phyloP scores from a whole-genome alignment of 163 green algal genomes.

The Scenedesmus sp. region DNA sequence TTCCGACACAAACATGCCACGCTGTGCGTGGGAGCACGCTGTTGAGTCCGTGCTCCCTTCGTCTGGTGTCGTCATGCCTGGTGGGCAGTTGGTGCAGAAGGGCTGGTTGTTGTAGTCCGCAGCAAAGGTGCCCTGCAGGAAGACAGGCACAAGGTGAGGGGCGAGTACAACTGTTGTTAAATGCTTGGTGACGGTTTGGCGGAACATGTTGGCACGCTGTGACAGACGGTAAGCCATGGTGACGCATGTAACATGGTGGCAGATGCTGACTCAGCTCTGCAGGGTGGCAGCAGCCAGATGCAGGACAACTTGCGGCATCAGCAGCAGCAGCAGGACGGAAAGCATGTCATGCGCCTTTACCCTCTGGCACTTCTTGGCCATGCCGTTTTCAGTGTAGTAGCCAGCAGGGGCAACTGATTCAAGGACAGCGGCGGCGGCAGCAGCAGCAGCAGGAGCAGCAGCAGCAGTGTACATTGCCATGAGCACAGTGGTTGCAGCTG shows the following conservation, averaged over 20 bases:
- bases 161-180: too few relatives aligned
- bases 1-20: background rate
- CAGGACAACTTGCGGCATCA: background rate
- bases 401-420: background rate
- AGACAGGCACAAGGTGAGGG: too few relatives aligned
- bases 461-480: too few relatives aligned
- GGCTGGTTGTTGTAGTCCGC: background rate
- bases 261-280: background rate
- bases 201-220: too few relatives aligned
- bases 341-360: background rate
- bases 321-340: background rate
- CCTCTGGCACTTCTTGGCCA: background rate
- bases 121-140: background rate
- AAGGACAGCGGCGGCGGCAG: too few relatives aligned
- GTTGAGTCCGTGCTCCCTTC: background rate
- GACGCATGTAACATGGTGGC: background rate
- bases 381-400: background rate
- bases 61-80: background rate
- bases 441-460: background rate
- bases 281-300: background rate
- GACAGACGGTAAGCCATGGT: too few relatives aligned
- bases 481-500: too few relatives aligned
- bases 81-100: background rate
- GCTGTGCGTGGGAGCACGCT: background rate
- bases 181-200: too few relatives aligned